Evolutionary conservation across 2,329 filamentous ascomycete species (phyloP).

Genomic region (Huntiella decipiens): DNA sequence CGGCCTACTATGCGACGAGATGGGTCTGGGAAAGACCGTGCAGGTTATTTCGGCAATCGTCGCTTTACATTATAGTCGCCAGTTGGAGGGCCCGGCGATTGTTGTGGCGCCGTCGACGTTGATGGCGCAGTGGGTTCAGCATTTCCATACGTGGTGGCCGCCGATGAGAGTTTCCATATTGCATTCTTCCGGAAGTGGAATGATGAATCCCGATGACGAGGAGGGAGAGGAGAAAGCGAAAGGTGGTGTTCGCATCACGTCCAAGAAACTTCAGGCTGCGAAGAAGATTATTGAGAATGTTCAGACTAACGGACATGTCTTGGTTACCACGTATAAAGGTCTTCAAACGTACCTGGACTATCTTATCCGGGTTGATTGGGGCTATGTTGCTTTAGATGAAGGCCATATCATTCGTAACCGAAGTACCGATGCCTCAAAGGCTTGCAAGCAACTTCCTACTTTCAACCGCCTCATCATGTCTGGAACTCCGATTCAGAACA

Average conservation of each 20-base stretch:
- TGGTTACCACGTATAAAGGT: conserved; percentile 90
- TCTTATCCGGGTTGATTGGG: conserved; percentile 71
- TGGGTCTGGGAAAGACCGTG: conserved; percentile 77
- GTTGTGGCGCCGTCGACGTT: conserved; percentile 89
- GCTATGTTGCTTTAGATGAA: conserved; percentile 85
- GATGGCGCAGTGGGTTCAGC: conserved; percentile 93
- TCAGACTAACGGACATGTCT: conserved; percentile 66
- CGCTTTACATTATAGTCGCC: conserved; percentile 78
- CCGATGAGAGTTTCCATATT: conserved; percentile 87
- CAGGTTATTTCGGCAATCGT: conserved; percentile 62
- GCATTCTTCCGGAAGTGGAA: conserved; percentile 88
- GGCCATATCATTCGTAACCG: conserved; percentile 97
- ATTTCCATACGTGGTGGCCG: conserved; percentile 99
- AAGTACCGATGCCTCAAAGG: conserved; percentile 82
- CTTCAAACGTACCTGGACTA: conserved; percentile 81
- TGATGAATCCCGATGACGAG: conserved; percentile 62
- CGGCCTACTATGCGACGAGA: conserved; percentile 91
- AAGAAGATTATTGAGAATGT: conserved; percentile 69
- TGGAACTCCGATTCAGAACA: conserved; percentile 95
- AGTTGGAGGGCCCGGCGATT: conserved; percentile 66
- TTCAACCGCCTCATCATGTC: conserved; percentile 83
- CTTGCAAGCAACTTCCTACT: conserved; percentile 84
- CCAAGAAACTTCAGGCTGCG: conserved; percentile 45
- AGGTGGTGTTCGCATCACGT: conserved; percentile 15
- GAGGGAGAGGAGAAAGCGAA: conserved; percentile 30